Percentiles rank a stretch among this genome's conserved stretches.
Conservation (phyloP, 495 filamentous ascomycete species). For the Neurospora sp. region DNA sequence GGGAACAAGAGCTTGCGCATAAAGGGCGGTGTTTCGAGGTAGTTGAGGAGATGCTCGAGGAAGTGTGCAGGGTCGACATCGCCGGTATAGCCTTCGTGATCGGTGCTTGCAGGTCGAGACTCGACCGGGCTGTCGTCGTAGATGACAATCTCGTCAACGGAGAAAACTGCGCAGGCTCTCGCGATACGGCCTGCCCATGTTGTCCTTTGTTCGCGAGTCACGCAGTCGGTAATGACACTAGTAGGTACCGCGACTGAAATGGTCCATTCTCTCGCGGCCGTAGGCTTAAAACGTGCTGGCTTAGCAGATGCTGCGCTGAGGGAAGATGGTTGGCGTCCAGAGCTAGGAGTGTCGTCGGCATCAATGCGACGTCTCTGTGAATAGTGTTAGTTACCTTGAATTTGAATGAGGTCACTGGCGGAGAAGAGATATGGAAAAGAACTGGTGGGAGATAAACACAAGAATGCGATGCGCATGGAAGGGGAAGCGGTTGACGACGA, state of each 20-base stretch:
- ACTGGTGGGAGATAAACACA: neutral
- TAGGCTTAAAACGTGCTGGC: conserved; percentile 27
- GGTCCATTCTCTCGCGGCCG: conserved; percentile 34
- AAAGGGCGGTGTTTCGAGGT: conserved; percentile 67
- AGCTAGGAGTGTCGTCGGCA: conserved; percentile 21
- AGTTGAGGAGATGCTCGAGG: conserved; percentile 60
- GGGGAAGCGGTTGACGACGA: neutral
- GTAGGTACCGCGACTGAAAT: conserved; percentile 38
- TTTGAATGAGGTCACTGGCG: neutral
- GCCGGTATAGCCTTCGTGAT: conserved; percentile 48
- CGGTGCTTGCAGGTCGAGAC: conserved; percentile 28
- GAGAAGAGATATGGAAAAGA: neutral
- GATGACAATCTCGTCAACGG: conserved; percentile 66
- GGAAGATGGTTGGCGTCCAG: conserved; percentile 5
- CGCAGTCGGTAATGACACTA: conserved; percentile 35
- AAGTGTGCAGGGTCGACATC: conserved; percentile 58
- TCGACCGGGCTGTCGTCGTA: conserved; percentile 50
- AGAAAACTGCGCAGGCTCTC: conserved; percentile 63
- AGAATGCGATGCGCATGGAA: neutral
- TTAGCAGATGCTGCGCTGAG: conserved; percentile 16
- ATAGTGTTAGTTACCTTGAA: neutral
- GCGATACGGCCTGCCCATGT: conserved; percentile 57
- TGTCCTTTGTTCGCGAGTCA: conserved; percentile 54
- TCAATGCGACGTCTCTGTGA: conserved; percentile 33
- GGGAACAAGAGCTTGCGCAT: conserved; percentile 59